Base-by-base conservation (phyloP, 2,329 filamentous ascomycete genomes). In the Trichoderma guizhouense region DNA sequence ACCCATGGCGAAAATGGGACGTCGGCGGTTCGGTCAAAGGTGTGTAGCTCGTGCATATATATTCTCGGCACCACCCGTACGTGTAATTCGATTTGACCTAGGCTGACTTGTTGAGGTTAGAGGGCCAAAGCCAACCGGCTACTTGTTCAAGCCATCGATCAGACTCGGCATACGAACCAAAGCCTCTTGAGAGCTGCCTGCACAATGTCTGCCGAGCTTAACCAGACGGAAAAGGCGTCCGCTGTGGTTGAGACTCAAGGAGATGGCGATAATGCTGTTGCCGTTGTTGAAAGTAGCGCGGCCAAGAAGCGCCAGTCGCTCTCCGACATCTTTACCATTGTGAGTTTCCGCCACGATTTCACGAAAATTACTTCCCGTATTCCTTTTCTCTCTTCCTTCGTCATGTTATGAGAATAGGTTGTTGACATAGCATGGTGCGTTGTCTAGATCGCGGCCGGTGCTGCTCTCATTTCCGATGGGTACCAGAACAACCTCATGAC, bases 401-500 rank as follows among this genome's bases (percentile, higher is more conserved):
- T 1, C n/a, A 51, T 51, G 8, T 51, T 7, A 30, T 3, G 15
- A 32, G 32, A 18, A 11, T 15, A 24, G 15, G 14, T 9, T 47
- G 32, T 12, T 65, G 24, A 66, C 21, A 39, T 18, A n/a, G 18
- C 18, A 18, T 58, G 32, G 18, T 28, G 28, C 15, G 3, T 39
- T 24, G 18, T 24, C 32, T 39, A 76, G 76, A 74, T 78, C 32
- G 78, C 78, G 66, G 76, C 78, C 9, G 80, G 80, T 6, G 78
- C 79, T 7, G 81, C 81, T 14, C 76, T 81, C 58, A 78, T 80
- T 65, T 80, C 79, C 3, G 81, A 82, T 60, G 81, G 80, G 26
- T 81, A 81, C 75, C 78, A 81, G 53, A 82, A 80, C 75, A 80
- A 81, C 72, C 74, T 82, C 26, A 82, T 81, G 78, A 79, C 78